phyloP scores from a whole-genome alignment of 176 grass and related monocot species.

The Phyllostachys edulis region DNA sequence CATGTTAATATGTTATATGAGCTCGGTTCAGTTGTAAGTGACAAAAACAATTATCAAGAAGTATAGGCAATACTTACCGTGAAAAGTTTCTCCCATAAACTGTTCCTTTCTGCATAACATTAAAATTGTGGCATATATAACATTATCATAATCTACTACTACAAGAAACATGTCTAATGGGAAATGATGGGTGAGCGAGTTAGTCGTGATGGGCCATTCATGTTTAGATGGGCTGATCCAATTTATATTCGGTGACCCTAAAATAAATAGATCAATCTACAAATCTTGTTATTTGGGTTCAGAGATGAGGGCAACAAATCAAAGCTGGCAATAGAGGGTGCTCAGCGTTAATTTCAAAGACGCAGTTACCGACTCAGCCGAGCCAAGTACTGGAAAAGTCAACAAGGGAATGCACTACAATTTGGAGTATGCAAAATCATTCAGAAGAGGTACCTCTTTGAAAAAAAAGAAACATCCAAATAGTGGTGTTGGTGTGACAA shows the following conservation, averaged over 20 bases:
- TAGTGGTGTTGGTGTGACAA: neutral
- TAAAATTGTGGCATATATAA: neutral
- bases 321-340: constrained; percentile 2
- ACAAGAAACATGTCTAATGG: neutral
- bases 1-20: neutral
- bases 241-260: neutral
- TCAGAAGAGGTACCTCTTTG: neutral
- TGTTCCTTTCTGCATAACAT: neutral
- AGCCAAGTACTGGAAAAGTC: neutral
- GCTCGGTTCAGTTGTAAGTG: neutral
- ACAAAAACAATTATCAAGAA: neutral
- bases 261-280: neutral
- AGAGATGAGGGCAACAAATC: neutral
- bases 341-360: neutral
- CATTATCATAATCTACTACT: neutral
- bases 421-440: neutral
- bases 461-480: neutral
- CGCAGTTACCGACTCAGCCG: neutral
- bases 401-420: neutral
- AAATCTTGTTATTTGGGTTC: neutral
- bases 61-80: neutral
- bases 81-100: neutral
- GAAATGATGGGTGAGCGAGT: neutral
- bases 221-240: constrained; percentile 7
- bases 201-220: neutral